A percentile compares a stretch with the other conserved stretches of the same genome.
Evolutionary conservation across 306 rosid genomes (phyloP).

Genomic region (Cercis canadensis): DNA sequence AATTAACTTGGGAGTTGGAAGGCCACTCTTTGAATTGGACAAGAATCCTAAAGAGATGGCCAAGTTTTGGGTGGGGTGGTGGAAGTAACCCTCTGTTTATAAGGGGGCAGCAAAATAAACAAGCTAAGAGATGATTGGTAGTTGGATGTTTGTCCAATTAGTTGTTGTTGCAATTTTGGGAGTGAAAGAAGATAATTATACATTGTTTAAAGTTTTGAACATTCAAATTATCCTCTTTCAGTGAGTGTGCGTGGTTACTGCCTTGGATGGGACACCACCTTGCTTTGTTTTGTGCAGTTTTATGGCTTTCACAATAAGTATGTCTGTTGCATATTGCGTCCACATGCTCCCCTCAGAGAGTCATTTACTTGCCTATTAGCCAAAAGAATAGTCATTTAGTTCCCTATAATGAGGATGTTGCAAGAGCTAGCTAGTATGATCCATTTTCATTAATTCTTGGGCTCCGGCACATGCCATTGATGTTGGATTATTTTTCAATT

Average conservation of each 20-base stretch:
- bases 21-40: constrained; percentile 3
- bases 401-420: too few relatives aligned
- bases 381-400: too few relatives aligned
- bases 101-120: not conserved
- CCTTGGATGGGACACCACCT: constrained; percentile 27
- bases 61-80: constrained; percentile 27
- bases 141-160: too few relatives aligned
- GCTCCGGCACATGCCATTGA: too few relatives aligned
- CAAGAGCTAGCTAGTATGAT: too few relatives aligned
- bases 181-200: too few relatives aligned
- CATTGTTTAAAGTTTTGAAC: too few relatives aligned
- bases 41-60: constrained; percentile 29
- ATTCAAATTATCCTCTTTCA: too few relatives aligned
- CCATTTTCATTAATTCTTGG: too few relatives aligned
- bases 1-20: not conserved
- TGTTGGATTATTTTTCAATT: too few relatives aligned
- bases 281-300: constrained; percentile 7
- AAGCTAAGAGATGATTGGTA: not conserved
- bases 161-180: too few relatives aligned
- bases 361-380: too few relatives aligned
- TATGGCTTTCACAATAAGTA: constrained; percentile 19
- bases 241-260: not conserved
- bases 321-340: not conserved
- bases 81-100: not conserved
- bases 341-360: constrained; percentile 12